These are phyloP conservation scores for Serendipita sp. DNA, from an alignment of 768 basidiomycete genomes.

Conservation along the genomic window DNA sequence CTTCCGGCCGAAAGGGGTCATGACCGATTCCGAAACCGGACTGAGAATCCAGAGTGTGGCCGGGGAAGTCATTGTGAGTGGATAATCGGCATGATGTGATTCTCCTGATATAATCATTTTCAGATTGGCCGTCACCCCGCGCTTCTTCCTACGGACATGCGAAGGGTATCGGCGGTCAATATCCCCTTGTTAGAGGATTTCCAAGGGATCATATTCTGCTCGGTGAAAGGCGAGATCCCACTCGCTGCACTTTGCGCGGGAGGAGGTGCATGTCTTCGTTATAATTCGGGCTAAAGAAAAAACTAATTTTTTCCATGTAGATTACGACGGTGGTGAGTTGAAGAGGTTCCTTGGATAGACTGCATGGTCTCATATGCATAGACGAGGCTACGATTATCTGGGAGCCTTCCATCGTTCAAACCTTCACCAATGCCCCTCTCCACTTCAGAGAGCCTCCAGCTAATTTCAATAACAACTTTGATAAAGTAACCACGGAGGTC, in stretches of 20 bases:
- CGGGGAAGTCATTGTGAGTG: background rate
- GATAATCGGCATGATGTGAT: background rate
- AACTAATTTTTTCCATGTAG: too few relatives aligned
- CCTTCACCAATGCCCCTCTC: background rate
- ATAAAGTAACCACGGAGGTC: background rate
- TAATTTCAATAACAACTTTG: background rate
- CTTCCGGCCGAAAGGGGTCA: background rate
- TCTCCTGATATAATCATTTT: background rate
- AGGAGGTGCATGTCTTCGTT: background rate
- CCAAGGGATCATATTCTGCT: constrained; percentile 2
- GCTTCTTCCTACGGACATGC: constrained; percentile 1
- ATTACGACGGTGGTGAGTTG: background rate
- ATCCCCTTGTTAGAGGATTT: background rate
- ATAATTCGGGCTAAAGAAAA: too few relatives aligned
- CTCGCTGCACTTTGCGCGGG: background rate
- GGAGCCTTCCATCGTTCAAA: background rate
- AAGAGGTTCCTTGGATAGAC: background rate
- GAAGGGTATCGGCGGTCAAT: background rate
- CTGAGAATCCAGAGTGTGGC: background rate
- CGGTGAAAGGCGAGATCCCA: background rate
- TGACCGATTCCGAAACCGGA: background rate
- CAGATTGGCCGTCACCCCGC: constrained; percentile 5
- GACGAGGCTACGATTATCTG: constrained; percentile 1
- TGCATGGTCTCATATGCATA: background rate
- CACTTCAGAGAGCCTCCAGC: background rate